Evolutionary conservation across 306 rosid species (phyloP), one percentile per base, ranked within the genome.

Genomic region (Vigna unguiculata): DNA sequence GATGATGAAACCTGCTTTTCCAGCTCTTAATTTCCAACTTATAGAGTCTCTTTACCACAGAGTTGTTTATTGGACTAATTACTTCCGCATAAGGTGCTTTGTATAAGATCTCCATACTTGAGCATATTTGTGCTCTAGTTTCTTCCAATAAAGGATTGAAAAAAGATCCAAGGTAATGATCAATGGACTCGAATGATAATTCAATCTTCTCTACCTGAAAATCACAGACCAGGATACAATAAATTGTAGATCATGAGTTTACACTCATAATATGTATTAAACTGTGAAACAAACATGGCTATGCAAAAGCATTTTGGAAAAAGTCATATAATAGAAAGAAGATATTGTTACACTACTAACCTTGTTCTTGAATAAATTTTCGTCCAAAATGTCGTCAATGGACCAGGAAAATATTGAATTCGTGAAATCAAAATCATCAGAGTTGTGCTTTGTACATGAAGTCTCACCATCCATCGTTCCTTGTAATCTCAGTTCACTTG

Each of bases 61-160:
- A 25, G 3, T n/a, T 81, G 36, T 69, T 81, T 9, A 45, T 46
- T 43, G 90, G 40, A 59, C 49, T 45, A 36, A 64, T 66, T 8
- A 91, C 84, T 32, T 78, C 59, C 4, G 88, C 82, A 64, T 53
- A 86, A 7, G 97, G 97, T 4, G 87, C 77, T 60, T 71, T 69
- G 49, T 65, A 0, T 9, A 91, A 59, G 0, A 57, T 25, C 8
- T 89, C 88, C 90, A 89, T 65, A 51, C 85, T 86, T 0, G 92
- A 86, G 55, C 71, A 59, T n/a, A 89, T 16, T 5, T 84, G 62
- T 13, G 88, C 88, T 51, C 94, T 61, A 1, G 93, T 90, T 77
- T 91, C 97, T 76, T 91, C 97, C 69, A 91, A 38, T 9, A 90
- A 82, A 12, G 89, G 95, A 69, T 83, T 55, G 7, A 24, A 51